A percentile compares a stretch with the other conserved stretches of the same genome.
Evolutionary conservation across 768 basidiomycete genomes (phyloP).

Genomic region (Naganishia randhawae): DNA sequence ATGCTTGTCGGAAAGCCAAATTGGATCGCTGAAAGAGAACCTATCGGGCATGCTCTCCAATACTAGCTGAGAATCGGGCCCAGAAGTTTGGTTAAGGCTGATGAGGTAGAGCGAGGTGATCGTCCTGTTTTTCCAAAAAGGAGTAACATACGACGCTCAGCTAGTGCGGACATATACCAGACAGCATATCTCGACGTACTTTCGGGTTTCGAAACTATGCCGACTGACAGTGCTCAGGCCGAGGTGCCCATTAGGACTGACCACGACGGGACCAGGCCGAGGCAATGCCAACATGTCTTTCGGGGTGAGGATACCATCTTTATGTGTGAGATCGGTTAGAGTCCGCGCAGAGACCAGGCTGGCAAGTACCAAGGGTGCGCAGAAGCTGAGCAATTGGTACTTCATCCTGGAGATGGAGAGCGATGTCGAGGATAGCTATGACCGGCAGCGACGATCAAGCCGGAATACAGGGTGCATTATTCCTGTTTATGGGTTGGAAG

Average conservation of each 20-base stretch:
- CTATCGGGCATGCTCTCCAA: slow-evolving; percentile 4
- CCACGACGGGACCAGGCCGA: slow-evolving; percentile 16
- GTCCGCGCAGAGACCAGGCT: not conserved
- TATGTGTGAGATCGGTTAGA: slow-evolving; percentile 9
- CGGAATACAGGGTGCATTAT: not conserved
- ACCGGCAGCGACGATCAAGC: not conserved
- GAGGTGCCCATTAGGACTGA: slow-evolving; percentile 19
- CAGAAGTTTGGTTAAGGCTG: slow-evolving; percentile 15
- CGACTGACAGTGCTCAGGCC: slow-evolving; percentile 20
- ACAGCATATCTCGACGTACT: not conserved
- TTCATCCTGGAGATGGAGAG: not conserved
- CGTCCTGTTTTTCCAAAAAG: slow-evolving; percentile 23
- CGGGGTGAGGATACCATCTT: slow-evolving; percentile 32
- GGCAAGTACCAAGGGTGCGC: not conserved
- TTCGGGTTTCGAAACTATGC: slow-evolving; percentile 25
- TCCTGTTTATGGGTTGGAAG: not conserved
- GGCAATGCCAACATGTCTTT: slow-evolving; percentile 42
- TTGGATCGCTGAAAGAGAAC: slow-evolving; percentile 22
- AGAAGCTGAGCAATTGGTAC: not conserved
- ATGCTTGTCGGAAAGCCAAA: slow-evolving; percentile 25
- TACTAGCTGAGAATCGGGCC: slow-evolving; percentile 21
- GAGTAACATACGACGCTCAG: slow-evolving; percentile 1
- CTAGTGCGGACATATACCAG: not conserved
- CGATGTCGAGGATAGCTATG: not conserved
- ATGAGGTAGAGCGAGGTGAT: slow-evolving; percentile 39